Conservation (phyloP, 768 basidiomycete species). For the Lyophyllum semitale region DNA sequence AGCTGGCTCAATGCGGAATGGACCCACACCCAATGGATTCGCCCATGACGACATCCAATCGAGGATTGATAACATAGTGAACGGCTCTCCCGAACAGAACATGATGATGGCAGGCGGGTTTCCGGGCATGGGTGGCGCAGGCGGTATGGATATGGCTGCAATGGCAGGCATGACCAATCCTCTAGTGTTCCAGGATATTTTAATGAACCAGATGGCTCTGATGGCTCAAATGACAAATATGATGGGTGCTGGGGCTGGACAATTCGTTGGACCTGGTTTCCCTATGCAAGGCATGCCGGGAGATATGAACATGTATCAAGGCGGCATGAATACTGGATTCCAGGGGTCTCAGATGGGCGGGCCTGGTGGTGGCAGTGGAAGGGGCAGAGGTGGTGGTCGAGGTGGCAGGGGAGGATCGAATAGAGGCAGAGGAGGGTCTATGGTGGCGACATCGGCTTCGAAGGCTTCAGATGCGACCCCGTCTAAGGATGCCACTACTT, state of each 20-base stretch:
- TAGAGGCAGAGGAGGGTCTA: conserved; percentile 48
- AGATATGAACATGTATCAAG: conserved; percentile 55
- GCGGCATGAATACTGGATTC: conserved; percentile 38
- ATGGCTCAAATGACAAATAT: conserved; percentile 95
- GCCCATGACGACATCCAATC: conserved; percentile 73
- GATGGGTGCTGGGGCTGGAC: conserved; percentile 59
- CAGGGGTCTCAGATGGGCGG: conserved; percentile 32
- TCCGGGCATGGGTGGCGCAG: conserved; percentile 39
- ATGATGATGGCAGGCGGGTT: conserved; percentile 56
- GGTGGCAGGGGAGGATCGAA: conserved; percentile 48
- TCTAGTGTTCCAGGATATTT: conserved; percentile 81
- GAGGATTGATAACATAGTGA: conserved; percentile 77
- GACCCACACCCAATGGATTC: conserved; percentile 36
- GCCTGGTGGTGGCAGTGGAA: conserved; percentile 33
- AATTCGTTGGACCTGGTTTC: conserved; percentile 57
- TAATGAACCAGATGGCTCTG: conserved; percentile 90
- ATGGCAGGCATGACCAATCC: conserved; percentile 65
- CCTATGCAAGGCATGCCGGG: conserved; percentile 60
- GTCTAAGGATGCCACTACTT: conserved; percentile 17
- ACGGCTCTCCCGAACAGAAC: conserved; percentile 53
- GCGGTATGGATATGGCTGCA: conserved; percentile 65
- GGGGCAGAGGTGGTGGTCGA: conserved; percentile 43
- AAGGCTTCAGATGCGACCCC: conserved; percentile 12
- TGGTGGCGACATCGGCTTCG: conserved; percentile 23
- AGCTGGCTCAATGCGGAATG: conserved; percentile 34